Conservation (phyloP, 768 basidiomycete species). For the Vararia minispora region DNA sequence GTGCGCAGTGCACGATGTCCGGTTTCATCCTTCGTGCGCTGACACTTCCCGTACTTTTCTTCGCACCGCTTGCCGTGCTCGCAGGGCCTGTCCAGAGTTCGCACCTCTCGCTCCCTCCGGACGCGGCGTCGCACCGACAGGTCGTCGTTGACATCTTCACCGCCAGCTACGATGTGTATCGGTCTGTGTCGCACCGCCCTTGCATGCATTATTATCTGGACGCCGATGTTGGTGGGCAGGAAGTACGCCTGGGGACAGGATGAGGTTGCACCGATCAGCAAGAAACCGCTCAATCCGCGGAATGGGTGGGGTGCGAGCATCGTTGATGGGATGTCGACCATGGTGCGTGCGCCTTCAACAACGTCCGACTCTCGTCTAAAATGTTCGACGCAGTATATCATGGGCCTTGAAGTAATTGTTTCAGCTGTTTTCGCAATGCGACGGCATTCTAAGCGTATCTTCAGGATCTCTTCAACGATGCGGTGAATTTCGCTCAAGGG, state of each 20-base stretch:
- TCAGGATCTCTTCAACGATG: constrained; percentile 48
- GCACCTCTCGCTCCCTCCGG: constrained; percentile 30
- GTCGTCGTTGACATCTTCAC: constrained; percentile 38
- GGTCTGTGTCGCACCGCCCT: too few relatives aligned
- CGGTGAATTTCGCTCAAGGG: constrained; percentile 35
- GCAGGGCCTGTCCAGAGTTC: constrained; percentile 35
- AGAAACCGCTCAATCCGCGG: constrained; percentile 26
- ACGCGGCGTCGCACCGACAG: constrained; percentile 25
- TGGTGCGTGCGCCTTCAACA: constrained; percentile 47
- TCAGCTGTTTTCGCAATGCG: too few relatives aligned
- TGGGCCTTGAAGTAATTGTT: too few relatives aligned
- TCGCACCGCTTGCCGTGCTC: too few relatives aligned
- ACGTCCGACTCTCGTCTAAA: too few relatives aligned
- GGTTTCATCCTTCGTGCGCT: too few relatives aligned
- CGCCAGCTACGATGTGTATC: constrained; percentile 45
- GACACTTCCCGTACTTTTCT: too few relatives aligned
- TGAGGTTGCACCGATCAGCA: constrained; percentile 38
- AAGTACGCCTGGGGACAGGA: constrained; percentile 50
- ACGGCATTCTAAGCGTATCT: too few relatives aligned
- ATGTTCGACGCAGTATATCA: constrained; percentile 44
- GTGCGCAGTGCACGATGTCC: too few relatives aligned
- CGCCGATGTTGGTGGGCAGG: too few relatives aligned
- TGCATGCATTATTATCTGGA: too few relatives aligned
- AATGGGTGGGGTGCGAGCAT: constrained; percentile 50
- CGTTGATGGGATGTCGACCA: constrained; percentile 48